These are phyloP conservation scores for Bremia lactucae DNA, from an alignment of 352 stramenopile genomes.

Conservation along the genomic window DNA sequence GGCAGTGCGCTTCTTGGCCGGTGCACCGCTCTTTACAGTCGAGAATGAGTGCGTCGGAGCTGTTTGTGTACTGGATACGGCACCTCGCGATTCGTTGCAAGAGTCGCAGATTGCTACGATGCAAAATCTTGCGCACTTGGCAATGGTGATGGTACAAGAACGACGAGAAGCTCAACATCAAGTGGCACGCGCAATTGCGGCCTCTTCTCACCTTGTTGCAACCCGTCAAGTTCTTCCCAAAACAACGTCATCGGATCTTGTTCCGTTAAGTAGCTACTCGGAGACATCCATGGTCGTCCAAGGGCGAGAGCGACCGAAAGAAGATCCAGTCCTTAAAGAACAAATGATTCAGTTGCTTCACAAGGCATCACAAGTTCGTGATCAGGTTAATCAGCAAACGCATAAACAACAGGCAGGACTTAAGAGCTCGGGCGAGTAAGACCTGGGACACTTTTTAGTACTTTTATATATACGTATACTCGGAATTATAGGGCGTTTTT, in stretches of 20 bases:
- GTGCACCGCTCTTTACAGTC: slow-evolving; percentile 85
- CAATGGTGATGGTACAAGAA: slow-evolving; percentile 83
- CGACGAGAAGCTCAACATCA: slow-evolving; percentile 59
- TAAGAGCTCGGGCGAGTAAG: slow-evolving; percentile 69
- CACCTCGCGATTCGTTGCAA: slow-evolving; percentile 46
- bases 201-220: slow-evolving; percentile 41
- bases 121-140: slow-evolving; percentile 74
- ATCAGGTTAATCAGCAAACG: slow-evolving; percentile 54
- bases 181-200: slow-evolving; percentile 26
- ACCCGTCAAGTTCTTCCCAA: slow-evolving; percentile 8
- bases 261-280: slow-evolving; percentile 51
- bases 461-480: too few species aligned
- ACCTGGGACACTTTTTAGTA: too few species aligned
- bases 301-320: slow-evolving; percentile 25
- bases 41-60: slow-evolving; percentile 67
- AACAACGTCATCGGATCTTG: slow-evolving; percentile 47
- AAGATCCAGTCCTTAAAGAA: slow-evolving; percentile 71
- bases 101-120: slow-evolving; percentile 75
- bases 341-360: slow-evolving; percentile 82
- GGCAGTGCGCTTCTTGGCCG: slow-evolving; percentile 89
- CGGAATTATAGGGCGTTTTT: too few species aligned
- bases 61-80: slow-evolving; percentile 72
- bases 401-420: slow-evolving; percentile 52
- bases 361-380: slow-evolving; percentile 69
- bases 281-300: slow-evolving; percentile 45